Evolutionary conservation across 1,284 basidiomycete species (phyloP).

Genomic region (Ceratobasidium sp.): DNA sequence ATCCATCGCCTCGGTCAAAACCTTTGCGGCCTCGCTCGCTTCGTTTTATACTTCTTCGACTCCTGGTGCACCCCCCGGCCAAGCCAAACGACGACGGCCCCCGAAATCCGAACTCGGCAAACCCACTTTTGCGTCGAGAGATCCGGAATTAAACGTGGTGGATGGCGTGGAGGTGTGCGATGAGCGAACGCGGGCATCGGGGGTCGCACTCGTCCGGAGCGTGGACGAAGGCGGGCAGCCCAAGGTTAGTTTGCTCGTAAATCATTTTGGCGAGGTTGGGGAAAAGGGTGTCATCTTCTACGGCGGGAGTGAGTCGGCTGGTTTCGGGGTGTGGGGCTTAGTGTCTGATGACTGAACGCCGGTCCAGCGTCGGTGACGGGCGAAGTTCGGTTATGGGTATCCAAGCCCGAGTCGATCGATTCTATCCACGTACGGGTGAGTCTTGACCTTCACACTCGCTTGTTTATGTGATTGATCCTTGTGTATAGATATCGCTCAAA

Average conservation of each 20-base stretch:
- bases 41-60: constrained; percentile 13
- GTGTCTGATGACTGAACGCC: too few relatives aligned
- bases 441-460: neutral
- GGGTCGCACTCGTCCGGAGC: neutral
- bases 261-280: constrained; percentile 19
- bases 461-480: neutral
- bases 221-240: constrained; percentile 12
- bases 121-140: neutral
- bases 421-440: constrained; percentile 25
- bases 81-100: neutral
- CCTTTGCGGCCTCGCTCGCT: constrained; percentile 19
- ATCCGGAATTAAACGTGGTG: constrained; percentile 7
- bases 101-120: constrained; percentile 18
- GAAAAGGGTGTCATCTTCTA: constrained; percentile 19
- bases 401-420: constrained; percentile 21
- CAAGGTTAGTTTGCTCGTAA: neutral
- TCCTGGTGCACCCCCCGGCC: neutral
- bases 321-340: neutral
- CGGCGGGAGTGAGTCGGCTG: constrained; percentile 2
- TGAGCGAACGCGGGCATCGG: neutral
- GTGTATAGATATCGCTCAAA: constrained; percentile 4
- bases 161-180: constrained; percentile 13
- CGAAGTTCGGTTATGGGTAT: constrained; percentile 8
- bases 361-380: constrained; percentile 11
- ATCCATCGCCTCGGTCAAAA: constrained; percentile 7